These are phyloP conservation scores for Mycosarcoma maydis DNA, from an alignment of 1,284 basidiomycete species.

Conservation along the genomic window DNA sequence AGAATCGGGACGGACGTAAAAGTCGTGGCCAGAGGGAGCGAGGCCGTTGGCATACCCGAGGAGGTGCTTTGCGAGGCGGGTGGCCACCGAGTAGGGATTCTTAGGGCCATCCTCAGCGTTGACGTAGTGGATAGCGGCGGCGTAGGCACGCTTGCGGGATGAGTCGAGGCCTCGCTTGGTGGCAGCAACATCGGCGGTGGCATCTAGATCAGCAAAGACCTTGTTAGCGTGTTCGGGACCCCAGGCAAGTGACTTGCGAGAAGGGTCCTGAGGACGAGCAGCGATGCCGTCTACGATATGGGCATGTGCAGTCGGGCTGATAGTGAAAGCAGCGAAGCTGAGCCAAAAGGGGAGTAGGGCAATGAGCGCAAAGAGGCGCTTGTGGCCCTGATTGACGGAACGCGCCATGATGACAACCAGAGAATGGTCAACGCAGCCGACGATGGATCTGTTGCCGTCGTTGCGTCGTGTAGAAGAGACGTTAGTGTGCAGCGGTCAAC, in stretches of 20 bases:
- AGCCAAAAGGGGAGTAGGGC: conserved; percentile 49
- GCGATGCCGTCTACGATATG: conserved; percentile 10
- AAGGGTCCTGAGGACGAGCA: conserved; percentile 34
- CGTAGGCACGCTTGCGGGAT: conserved; percentile 34
- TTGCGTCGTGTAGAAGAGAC: neutral
- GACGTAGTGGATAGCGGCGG: conserved; percentile 40
- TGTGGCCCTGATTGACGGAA: conserved; percentile 19
- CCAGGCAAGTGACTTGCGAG: conserved; percentile 54
- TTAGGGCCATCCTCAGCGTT: conserved; percentile 41
- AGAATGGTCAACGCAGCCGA: neutral
- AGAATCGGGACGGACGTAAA: conserved; percentile 55
- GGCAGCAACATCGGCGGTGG: conserved; percentile 17
- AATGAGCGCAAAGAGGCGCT: conserved; percentile 44
- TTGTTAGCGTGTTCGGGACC: conserved; percentile 50
- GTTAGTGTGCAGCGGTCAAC: conserved; percentile 3
- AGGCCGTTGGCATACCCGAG: conserved; percentile 32
- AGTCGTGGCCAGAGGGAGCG: conserved; percentile 42
- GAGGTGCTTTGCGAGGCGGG: conserved; percentile 43
- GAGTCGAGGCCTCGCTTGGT: conserved; percentile 21
- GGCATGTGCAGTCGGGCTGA: conserved; percentile 16
- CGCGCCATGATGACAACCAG: conserved; percentile 22
- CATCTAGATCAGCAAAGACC: conserved; percentile 40
- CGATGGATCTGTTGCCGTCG: neutral
- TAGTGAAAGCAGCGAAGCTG: conserved; percentile 27
- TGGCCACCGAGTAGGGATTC: conserved; percentile 43